Percentiles rank a stretch among this genome's conserved stretches.
Evolutionary conservation across 2,329 filamentous ascomycete species (phyloP).

Genomic region (Neoascochyta sp.): DNA sequence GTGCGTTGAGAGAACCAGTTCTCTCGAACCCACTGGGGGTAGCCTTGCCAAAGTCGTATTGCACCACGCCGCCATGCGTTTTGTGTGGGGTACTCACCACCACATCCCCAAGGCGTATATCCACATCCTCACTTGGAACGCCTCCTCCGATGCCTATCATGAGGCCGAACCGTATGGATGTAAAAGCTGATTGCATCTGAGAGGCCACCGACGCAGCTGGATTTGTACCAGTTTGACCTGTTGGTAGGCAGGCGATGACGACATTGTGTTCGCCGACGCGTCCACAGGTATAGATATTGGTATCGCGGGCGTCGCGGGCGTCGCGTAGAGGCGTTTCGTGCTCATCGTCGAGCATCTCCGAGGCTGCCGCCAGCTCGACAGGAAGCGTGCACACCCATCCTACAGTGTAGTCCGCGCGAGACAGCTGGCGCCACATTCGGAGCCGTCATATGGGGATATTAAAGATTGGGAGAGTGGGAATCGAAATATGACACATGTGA

Average conservation of each 20-base stretch:
- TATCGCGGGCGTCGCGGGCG: slow-evolving; percentile 1
- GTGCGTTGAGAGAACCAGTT: slow-evolving; percentile 7
- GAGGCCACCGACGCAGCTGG: slow-evolving; percentile 27
- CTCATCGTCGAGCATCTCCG: slow-evolving; percentile 5
- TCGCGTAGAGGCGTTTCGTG: too few species aligned
- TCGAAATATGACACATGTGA: too few species aligned
- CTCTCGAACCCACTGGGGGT: slow-evolving; percentile 2
- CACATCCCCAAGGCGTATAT: slow-evolving; percentile 3
- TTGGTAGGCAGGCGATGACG: slow-evolving; percentile 1
- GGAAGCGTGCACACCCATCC: slow-evolving; percentile 15
- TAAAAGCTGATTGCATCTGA: slow-evolving; percentile 29
- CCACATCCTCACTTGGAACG: slow-evolving; percentile 1
- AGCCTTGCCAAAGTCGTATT: slow-evolving; percentile 7
- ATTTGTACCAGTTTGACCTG: slow-evolving; percentile 21
- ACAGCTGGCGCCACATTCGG: slow-evolving; percentile 6
- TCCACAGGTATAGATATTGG: slow-evolving; percentile 2
- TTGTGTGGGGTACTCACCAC: slow-evolving; percentile 3
- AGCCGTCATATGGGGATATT: too few species aligned
- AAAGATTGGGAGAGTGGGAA: too few species aligned
- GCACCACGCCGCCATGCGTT: slow-evolving; percentile 5
- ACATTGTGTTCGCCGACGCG: slow-evolving; percentile 3
- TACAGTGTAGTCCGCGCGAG: slow-evolving; percentile 11
- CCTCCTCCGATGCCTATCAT: slow-evolving; percentile 7
- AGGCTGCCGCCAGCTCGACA: slow-evolving; percentile 10
- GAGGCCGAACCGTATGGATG: slow-evolving; percentile 13